Base-by-base conservation (phyloP, 2,329 filamentous ascomycete species). In the Parastagonospora nodorum region DNA sequence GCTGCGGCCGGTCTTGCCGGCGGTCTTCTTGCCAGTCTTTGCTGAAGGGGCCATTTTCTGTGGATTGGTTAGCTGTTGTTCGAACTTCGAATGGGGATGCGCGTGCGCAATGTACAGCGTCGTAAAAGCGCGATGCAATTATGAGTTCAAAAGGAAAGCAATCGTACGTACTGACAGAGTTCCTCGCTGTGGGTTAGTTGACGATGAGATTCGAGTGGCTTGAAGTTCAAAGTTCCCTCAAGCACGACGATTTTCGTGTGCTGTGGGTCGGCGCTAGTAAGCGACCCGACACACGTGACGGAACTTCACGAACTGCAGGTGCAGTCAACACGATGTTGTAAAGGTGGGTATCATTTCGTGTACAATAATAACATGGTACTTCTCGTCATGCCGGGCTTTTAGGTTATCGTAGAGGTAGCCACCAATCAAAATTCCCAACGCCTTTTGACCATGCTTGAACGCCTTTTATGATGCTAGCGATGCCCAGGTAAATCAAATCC, bases 1-100 rank as follows among this genome's bases (percentile, higher is more conserved):
- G 81, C 91, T 96, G 78, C 92, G 90, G 74, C 80, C 78, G 69
- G 79, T 69, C 84, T 88, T 88, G 78, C 80, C 82, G 73, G 83
- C 77, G 64, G 82, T 80, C 82, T 86, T 88, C 82, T 86, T 84
- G 55, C 56, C 61, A 73, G 67, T 78, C 74, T 68, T 65, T 62
- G 72, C 66, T 68, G 57, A 72, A 54, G 61, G 60, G 50, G 77
- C 69, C 77, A 79, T 79, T 69, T 67, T 66, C 70, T 56, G 48
- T 31, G 32, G 40, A 9, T 28, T 14, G 44, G 57, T 69, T 61
- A 69, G 66, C 58, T 42, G 11, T 32, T 35, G 41, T 49, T 48
- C 43, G 11, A 32, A 24, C 9, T 30, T 29, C 14, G 12, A 24
- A 28, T 16, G 2, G 4, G 2, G 37, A 41, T 38, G 43, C 33